Base-by-base conservation (phyloP, 495 filamentous ascomycete genomes). In the Beverwykella pulmonaria region DNA sequence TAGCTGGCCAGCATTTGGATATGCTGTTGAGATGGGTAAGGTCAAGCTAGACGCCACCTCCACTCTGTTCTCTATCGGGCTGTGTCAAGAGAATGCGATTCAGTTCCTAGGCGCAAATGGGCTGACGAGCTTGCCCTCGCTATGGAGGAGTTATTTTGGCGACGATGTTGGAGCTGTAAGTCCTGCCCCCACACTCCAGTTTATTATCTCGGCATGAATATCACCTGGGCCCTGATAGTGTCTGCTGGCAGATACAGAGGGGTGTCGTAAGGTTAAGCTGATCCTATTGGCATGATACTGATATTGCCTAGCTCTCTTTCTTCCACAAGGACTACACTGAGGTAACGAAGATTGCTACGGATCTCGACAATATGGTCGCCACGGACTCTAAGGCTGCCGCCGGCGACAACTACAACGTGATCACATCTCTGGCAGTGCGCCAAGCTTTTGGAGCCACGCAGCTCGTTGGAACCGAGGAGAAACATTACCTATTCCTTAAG, bases 141-240 rank as follows among this genome's bases (percentile, higher is more conserved):
- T 86, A 32, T 87, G 84, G 84, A 86, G 78, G 57, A 81, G 77
- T 57, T 84, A 84, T 60, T 84, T 83, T 54, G 67, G 65, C 10
- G 76, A 79, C 34, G 83, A 82, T 1, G 29, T 81, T 25, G 80
- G 72, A 17, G 83, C 84, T 19, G 78, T 83, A 36, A 77, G 92
- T 94, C 65, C 90, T 19, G 88, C n/a, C 63, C 71, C 83, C 5
- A 85, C 81, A 17, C 7, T 53, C 49, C n/a, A 48, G n/a, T n/a
- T 23, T 23, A n/a, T n/a, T n/a, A n/a, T n/a, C n/a, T n/a, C n/a
- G n/a, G n/a, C n/a, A n/a, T n/a, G n/a, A n/a, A n/a, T n/a, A n/a
- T n/a, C n/a, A n/a, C n/a, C n/a, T n/a, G n/a, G n/a, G n/a, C n/a
- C n/a, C n/a, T n/a, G n/a, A n/a, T n/a, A n/a, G n/a, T n/a, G n/a